Conservation (phyloP, 805 yeast species). For the Wickerhamomyces alni region DNA sequence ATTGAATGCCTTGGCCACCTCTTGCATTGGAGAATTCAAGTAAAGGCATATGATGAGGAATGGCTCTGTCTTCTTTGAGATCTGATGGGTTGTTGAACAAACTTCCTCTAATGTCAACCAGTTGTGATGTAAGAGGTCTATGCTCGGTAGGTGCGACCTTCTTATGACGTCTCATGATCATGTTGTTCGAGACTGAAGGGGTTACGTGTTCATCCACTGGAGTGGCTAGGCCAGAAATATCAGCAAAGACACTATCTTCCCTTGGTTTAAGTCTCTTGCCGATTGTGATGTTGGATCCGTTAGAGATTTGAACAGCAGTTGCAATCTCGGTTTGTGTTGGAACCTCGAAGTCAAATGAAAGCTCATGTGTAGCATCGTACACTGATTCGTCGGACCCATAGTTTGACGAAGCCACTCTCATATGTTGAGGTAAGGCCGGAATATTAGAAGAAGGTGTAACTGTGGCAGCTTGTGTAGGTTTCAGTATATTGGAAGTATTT, state of each 20-base stretch:
- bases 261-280: constrained; percentile 10
- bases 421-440: constrained; percentile 4
- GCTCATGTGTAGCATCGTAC: constrained; percentile 9
- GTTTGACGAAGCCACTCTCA: constrained; percentile 20
- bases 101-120: constrained; percentile 19
- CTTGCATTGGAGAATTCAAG: constrained; percentile 1
- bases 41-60: constrained; percentile 6
- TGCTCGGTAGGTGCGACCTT: constrained; percentile 12
- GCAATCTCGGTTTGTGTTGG: constrained; percentile 22
- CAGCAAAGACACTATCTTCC: constrained; percentile 22
- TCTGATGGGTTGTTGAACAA: constrained; percentile 18
- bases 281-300: constrained; percentile 21
- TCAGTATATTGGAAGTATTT: too few relatives aligned
- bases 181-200: constrained; percentile 12
- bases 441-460: constrained; percentile 1
- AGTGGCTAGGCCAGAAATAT: constrained; percentile 6
- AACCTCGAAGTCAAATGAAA: constrained; percentile 23
- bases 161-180: constrained; percentile 19
- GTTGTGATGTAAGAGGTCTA: constrained; percentile 6
- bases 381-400: constrained; percentile 13
- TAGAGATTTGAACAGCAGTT: constrained; percentile 19
- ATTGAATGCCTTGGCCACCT: neutral
- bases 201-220: neutral
- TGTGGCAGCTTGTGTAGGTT: neutral
- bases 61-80: constrained; percentile 8